Evolutionary conservation across 2,329 filamentous ascomycete genomes (phyloP).

Genomic region (Thelonectria olida): DNA sequence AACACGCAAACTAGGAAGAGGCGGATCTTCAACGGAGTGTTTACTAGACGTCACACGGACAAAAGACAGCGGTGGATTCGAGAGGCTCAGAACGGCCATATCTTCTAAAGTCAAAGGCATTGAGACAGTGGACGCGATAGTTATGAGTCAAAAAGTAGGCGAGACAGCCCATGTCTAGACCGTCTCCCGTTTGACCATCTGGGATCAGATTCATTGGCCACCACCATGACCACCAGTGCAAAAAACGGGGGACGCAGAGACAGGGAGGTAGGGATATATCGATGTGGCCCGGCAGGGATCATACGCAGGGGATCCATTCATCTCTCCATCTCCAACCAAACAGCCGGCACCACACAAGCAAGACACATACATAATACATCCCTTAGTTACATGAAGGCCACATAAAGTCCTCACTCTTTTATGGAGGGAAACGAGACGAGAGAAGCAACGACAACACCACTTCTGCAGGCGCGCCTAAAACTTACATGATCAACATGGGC

Average conservation of each 20-base stretch:
- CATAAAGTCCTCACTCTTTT: conserved; percentile 11
- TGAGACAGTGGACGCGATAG: background rate
- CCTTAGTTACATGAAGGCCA: conserved; percentile 5
- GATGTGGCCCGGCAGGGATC: background rate
- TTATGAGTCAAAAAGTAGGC: conserved; percentile 1
- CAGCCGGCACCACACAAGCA: conserved; percentile 22
- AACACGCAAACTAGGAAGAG: background rate
- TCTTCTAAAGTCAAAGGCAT: background rate
- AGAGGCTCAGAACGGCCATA: conserved; percentile 22
- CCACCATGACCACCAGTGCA: background rate
- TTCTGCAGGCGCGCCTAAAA: conserved; percentile 18
- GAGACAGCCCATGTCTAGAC: conserved; percentile 9
- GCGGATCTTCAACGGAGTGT: background rate
- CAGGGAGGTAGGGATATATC: background rate
- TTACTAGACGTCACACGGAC: conserved; percentile 9
- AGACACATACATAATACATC: conserved; percentile 3
- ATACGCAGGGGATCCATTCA: conserved; percentile 14
- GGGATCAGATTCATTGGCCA: background rate
- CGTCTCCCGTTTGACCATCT: background rate
- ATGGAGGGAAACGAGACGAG: conserved; percentile 10
- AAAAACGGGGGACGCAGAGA: background rate
- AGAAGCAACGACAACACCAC: conserved; percentile 22
- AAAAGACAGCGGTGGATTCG: background rate
- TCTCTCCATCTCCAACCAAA: conserved; percentile 20
- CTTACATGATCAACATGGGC: conserved; percentile 3